Conservation (phyloP, 1,284 basidiomycete species). For the Anthracocystis panici-leucophaei region DNA sequence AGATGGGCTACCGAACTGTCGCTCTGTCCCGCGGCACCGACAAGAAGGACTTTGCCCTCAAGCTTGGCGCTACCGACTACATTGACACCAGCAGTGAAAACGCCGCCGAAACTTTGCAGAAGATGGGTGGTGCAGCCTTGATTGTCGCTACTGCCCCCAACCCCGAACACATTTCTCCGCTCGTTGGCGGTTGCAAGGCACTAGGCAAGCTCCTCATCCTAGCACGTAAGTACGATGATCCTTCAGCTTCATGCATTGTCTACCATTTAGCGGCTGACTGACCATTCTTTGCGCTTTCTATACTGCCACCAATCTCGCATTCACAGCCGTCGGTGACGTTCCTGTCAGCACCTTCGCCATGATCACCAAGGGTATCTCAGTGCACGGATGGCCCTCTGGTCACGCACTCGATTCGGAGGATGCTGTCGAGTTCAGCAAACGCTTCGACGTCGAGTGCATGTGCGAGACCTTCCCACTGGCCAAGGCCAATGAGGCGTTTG, state of each 20-base stretch:
- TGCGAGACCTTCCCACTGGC: constrained; percentile 70
- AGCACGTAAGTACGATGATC: constrained; percentile 28
- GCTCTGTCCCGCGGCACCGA: constrained; percentile 66
- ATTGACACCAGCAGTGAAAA: constrained; percentile 63
- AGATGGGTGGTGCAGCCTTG: constrained; percentile 70
- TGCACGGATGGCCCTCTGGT: constrained; percentile 70
- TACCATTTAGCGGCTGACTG: background rate
- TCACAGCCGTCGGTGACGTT: constrained; percentile 47
- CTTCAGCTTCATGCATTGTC: too few species aligned
- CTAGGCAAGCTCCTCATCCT: constrained; percentile 69
- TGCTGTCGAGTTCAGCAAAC: constrained; percentile 65
- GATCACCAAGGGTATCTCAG: constrained; percentile 67
- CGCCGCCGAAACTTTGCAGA: constrained; percentile 67
- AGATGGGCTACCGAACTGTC: constrained; percentile 70
- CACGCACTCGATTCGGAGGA: constrained; percentile 67
- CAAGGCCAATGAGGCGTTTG: constrained; percentile 69
- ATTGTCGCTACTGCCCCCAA: constrained; percentile 70
- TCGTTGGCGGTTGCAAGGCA: constrained; percentile 68
- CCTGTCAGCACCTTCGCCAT: constrained; percentile 60
- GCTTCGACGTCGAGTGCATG: constrained; percentile 67
- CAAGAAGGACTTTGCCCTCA: constrained; percentile 68
- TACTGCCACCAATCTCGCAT: background rate
- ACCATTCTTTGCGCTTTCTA: background rate
- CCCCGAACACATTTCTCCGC: constrained; percentile 63
- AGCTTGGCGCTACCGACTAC: constrained; percentile 71